These are phyloP conservation scores for Serendipita vermifera DNA, from an alignment of 768 basidiomycete species.

Conservation along the genomic window DNA sequence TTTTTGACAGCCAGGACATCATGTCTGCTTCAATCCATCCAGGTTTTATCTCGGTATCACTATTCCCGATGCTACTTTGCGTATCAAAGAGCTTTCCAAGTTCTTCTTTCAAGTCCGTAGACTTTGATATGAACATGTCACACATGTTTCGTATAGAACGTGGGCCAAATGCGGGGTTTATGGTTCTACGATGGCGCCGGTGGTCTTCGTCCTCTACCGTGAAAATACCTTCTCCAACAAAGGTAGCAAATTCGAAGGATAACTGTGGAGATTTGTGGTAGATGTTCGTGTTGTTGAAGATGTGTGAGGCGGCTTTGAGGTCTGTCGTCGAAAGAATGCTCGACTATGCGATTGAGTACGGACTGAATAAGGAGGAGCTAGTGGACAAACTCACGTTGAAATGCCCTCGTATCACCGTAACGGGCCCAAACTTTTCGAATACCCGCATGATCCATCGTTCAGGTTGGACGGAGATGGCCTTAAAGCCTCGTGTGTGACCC, in stretches of 20 bases:
- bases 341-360: not conserved
- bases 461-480: not conserved
- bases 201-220: constrained; percentile 9
- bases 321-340: constrained; percentile 1
- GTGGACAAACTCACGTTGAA: not conserved
- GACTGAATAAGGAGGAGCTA: not conserved
- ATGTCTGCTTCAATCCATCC: not conserved
- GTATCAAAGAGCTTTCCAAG: not conserved
- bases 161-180: constrained; percentile 1
- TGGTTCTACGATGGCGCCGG: constrained; percentile 8
- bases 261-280: not conserved
- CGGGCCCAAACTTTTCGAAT: not conserved
- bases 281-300: not conserved
- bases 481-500: not conserved
- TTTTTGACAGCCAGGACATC: not conserved
- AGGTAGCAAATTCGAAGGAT: not conserved
- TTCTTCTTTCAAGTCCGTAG: not conserved
- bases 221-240: constrained; percentile 8
- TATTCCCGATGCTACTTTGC: no score
- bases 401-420: not conserved
- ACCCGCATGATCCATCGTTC: not conserved
- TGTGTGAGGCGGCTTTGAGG: not conserved
- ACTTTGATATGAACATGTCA: not conserved
- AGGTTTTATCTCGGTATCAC: not conserved
- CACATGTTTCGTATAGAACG: not conserved